phyloP scores from a whole-genome alignment of 768 basidiomycete genomes.

The Podaxis carcinomalis region DNA sequence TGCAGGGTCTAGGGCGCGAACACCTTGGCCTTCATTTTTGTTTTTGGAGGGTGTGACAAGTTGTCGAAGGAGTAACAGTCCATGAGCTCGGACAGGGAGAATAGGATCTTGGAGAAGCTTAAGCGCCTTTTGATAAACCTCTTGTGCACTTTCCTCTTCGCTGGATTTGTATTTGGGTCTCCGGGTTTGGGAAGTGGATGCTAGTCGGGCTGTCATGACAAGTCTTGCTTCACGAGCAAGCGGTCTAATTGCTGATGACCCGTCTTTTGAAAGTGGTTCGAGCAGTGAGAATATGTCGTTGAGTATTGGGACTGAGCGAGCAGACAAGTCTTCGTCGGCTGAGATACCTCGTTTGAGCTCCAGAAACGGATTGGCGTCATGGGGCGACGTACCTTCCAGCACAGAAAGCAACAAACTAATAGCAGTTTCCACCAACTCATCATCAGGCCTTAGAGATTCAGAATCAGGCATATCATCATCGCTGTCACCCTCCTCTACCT shows the following conservation, averaged over 20 bases:
- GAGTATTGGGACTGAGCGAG: slow-evolving; percentile 56
- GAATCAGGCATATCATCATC: slow-evolving; percentile 50
- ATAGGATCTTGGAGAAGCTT: slow-evolving; percentile 88
- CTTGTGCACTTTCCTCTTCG: slow-evolving; percentile 45
- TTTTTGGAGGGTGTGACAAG: slow-evolving; percentile 47
- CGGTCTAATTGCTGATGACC: slow-evolving; percentile 43
- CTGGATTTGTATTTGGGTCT: slow-evolving; percentile 15
- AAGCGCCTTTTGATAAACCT: slow-evolving; percentile 82
- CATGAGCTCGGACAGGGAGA: slow-evolving; percentile 91
- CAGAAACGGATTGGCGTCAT: neutral
- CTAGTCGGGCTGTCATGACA: slow-evolving; percentile 78
- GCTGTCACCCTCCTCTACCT: slow-evolving; percentile 49
- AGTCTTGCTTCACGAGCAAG: slow-evolving; percentile 77
- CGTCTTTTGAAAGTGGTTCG: slow-evolving; percentile 47
- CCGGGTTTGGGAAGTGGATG: slow-evolving; percentile 41
- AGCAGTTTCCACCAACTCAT: slow-evolving; percentile 73
- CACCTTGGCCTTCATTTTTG: slow-evolving; percentile 17
- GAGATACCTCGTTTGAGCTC: neutral
- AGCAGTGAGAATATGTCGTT: slow-evolving; percentile 68
- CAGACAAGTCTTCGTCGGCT: slow-evolving; percentile 60
- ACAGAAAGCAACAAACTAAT: slow-evolving; percentile 79
- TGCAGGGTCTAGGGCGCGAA: slow-evolving; percentile 43
- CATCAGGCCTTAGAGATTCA: slow-evolving; percentile 37
- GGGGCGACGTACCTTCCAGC: slow-evolving; percentile 65
- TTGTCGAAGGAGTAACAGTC: slow-evolving; percentile 75